These are phyloP conservation scores for Alternaria brassicae DNA, from an alignment of 2,329 filamentous ascomycete genomes.

Conservation along the genomic window DNA sequence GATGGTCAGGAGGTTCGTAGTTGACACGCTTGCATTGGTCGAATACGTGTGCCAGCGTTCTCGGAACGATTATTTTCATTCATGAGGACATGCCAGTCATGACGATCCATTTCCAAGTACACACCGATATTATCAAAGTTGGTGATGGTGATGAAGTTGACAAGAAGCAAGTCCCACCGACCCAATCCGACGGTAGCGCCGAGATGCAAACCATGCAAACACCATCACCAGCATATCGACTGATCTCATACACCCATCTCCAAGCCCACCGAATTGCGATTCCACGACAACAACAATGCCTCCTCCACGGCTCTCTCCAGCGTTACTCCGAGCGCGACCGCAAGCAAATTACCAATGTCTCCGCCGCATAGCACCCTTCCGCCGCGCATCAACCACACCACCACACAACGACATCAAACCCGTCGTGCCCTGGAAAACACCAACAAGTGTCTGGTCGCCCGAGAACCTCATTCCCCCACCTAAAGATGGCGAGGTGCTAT, in stretches of 20 bases:
- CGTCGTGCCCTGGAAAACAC: slow-evolving; percentile 49
- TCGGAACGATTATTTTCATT: fast-evolving
- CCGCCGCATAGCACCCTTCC: slow-evolving; percentile 26
- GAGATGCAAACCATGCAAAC: slow-evolving; percentile 36
- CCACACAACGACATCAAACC: slow-evolving; percentile 25
- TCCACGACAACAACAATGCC: slow-evolving; percentile 32
- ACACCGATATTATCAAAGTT: neutral
- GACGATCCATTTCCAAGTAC: no score
- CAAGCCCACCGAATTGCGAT: slow-evolving; percentile 11
- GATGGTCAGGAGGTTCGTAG: neutral
- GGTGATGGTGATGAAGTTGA: neutral
- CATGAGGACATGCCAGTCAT: fast-evolving
- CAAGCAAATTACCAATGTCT: slow-evolving; percentile 33
- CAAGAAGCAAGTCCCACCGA: slow-evolving; percentile 14
- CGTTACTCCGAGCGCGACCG: slow-evolving; percentile 34
- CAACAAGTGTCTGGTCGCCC: slow-evolving; percentile 49
- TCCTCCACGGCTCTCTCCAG: slow-evolving; percentile 33
- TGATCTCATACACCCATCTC: slow-evolving; percentile 26
- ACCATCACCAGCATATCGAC: slow-evolving; percentile 20
- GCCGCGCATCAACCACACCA: slow-evolving; percentile 33
- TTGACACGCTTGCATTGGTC: neutral
- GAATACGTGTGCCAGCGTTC: neutral
- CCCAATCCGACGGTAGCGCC: slow-evolving; percentile 5
- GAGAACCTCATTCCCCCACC: slow-evolving; percentile 47
- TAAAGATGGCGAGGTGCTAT: slow-evolving; percentile 45